Conservation (phyloP, 306 rosid genomes). For the Cucurbita ficifolia region DNA sequence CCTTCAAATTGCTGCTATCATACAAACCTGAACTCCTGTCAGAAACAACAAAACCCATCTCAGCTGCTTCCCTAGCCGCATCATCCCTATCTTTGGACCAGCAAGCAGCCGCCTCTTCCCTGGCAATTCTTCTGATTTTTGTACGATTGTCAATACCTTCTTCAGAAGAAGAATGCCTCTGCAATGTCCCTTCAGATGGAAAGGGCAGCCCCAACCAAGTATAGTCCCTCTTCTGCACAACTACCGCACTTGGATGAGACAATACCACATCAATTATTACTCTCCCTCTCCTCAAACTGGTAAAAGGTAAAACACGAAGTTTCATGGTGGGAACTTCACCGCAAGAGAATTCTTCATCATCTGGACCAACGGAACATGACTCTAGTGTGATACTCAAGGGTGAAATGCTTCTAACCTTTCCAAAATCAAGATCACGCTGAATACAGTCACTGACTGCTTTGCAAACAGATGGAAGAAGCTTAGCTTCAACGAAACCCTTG, state of each 20-base stretch:
- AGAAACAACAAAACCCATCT: slow-evolving; percentile 53
- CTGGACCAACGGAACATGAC: slow-evolving; percentile 74
- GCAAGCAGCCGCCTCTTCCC: slow-evolving; percentile 45
- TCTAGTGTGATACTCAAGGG: slow-evolving; percentile 80
- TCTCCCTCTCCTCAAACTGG: slow-evolving; percentile 77
- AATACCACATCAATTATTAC: slow-evolving; percentile 77
- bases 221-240: slow-evolving; percentile 71
- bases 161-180: slow-evolving; percentile 39
- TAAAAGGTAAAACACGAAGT: slow-evolving; percentile 54
- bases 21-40: slow-evolving; percentile 26
- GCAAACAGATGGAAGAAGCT: slow-evolving; percentile 71
- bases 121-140: slow-evolving; percentile 44
- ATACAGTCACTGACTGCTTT: slow-evolving; percentile 44
- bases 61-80: slow-evolving; percentile 61
- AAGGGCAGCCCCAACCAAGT: slow-evolving; percentile 80
- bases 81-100: slow-evolving; percentile 49
- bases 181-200: slow-evolving; percentile 22
- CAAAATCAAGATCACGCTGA: slow-evolving; percentile 66
- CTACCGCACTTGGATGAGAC: slow-evolving; percentile 49
- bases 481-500: slow-evolving; percentile 52
- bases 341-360: slow-evolving; percentile 63
- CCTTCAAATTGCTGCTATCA: slow-evolving; percentile 25
- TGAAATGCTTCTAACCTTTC: slow-evolving; percentile 64
- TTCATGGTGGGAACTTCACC: slow-evolving; percentile 68
- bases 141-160: slow-evolving; percentile 71